A percentile compares a stretch with the other conserved stretches of the same genome.
Conservation (phyloP, 1,139 yeast genomes). For the Yarrowia galli region DNA sequence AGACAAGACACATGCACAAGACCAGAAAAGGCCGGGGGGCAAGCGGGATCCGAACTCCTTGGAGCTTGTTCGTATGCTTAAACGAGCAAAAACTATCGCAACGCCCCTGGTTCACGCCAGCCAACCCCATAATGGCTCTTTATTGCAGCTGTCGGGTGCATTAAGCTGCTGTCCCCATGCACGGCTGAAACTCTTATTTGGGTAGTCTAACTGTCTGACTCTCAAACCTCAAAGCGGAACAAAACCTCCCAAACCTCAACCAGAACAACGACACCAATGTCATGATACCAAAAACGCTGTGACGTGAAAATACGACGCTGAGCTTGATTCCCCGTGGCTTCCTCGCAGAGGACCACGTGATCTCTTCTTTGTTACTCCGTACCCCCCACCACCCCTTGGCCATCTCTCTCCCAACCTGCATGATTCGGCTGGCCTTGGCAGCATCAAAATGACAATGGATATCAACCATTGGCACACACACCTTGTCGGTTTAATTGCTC, state of each 20-base stretch:
- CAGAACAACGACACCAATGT: no score
- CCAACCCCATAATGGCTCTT: constrained; percentile 1
- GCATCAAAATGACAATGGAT: constrained; percentile 22
- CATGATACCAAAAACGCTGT: no score
- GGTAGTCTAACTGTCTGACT: neutral
- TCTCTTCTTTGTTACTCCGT: no score
- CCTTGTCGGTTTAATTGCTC: constrained; percentile 37
- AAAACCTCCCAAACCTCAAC: no score
- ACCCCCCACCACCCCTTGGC: no score
- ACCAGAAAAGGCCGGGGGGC: neutral
- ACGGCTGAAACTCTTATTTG: constrained; percentile 20
- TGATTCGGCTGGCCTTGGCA: constrained; percentile 29
- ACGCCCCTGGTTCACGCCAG: neutral
- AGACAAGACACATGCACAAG: neutral
- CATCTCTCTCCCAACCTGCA: neutral
- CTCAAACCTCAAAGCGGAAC: no score
- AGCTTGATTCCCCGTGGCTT: no score
- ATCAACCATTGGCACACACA: neutral
- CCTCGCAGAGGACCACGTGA: neutral
- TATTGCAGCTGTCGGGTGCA: constrained; percentile 4
- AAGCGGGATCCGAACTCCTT: neutral
- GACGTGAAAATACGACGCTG: no score
- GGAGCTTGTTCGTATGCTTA: neutral
- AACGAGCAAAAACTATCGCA: constrained; percentile 25
- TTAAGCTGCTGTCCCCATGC: constrained; percentile 10